Evolutionary conservation across 768 basidiomycete species (phyloP).

Genomic region (Lactarius hengduanensis): DNA sequence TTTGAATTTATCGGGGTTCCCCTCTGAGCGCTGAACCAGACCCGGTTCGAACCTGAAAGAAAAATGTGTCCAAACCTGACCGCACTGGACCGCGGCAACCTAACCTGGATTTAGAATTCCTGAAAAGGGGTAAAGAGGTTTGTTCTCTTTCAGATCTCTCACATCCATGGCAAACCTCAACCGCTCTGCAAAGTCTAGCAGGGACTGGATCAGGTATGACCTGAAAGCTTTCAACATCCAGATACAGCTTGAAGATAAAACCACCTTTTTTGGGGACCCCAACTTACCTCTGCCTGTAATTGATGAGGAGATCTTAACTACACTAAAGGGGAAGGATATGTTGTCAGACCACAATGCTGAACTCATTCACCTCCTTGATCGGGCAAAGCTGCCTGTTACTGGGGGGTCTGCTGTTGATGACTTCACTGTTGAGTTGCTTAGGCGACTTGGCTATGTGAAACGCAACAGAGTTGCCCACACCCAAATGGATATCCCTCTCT

Average conservation of each 20-base stretch:
- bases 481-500: not conserved
- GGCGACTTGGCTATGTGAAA: conserved; percentile 7
- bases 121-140: no score
- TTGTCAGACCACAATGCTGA: not conserved
- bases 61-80: no score
- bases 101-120: no score
- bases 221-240: conserved; percentile 10
- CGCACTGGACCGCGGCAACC: no score
- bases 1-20: no score
- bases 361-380: conserved; percentile 3
- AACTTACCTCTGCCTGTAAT: not conserved
- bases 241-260: not conserved
- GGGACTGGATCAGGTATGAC: conserved; percentile 3
- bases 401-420: conserved; percentile 12
- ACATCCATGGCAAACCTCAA: conserved; percentile 13
- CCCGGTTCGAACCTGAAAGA: no score
- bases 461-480: not conserved
- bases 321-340: not conserved
- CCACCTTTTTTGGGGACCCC: not conserved
- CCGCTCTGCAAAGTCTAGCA: conserved; percentile 11
- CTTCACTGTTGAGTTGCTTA: conserved; percentile 11
- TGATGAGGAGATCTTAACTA: not conserved
- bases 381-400: not conserved
- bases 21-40: no score
- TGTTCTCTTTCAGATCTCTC: not conserved